Evolutionary conservation across 129 eudicot genomes (phyloP).

Genomic region (Ambrosia artemisiifolia): DNA sequence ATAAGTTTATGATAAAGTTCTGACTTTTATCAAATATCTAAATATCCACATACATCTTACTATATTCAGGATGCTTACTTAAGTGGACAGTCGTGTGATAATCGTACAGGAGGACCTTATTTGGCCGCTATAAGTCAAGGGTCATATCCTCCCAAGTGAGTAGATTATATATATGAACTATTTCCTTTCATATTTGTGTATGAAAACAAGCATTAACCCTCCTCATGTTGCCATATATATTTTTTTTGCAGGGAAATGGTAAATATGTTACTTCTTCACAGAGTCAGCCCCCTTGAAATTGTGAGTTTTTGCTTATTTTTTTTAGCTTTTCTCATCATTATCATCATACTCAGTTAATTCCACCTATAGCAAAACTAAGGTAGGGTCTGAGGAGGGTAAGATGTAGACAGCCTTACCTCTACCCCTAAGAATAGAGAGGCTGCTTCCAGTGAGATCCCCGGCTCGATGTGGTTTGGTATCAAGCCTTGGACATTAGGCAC

Average conservation of each 20-base stretch:
- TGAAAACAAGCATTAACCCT: background rate
- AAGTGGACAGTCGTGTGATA: constrained; percentile 36
- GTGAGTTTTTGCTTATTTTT: constrained; percentile 34
- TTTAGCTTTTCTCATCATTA: background rate
- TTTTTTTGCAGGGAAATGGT: constrained; percentile 30
- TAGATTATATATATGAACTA: constrained; percentile 7
- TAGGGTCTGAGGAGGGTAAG: too few relatives aligned
- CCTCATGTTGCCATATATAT: constrained; percentile 3
- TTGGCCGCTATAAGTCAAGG: constrained; percentile 32
- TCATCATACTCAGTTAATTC: too few relatives aligned
- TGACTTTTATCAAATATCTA: background rate
- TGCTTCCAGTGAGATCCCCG: too few relatives aligned
- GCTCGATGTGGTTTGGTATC: too few relatives aligned
- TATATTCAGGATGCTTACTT: constrained; percentile 55
- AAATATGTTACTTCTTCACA: constrained; percentile 61
- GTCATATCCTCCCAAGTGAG: constrained; percentile 33
- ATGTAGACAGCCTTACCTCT: too few relatives aligned
- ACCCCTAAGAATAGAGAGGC: too few relatives aligned
- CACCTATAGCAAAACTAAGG: too few relatives aligned
- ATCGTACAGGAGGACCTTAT: constrained; percentile 40
- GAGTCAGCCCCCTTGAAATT: constrained; percentile 54
- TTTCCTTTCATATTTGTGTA: background rate
- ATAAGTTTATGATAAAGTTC: background rate
- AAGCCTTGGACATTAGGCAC: too few relatives aligned
- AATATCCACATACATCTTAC: background rate